Evolutionary conservation across 108 stramenopile genomes (phyloP), one percentile per base, ranked within the genome.

Genomic region (Nitzschia inconspicua): DNA sequence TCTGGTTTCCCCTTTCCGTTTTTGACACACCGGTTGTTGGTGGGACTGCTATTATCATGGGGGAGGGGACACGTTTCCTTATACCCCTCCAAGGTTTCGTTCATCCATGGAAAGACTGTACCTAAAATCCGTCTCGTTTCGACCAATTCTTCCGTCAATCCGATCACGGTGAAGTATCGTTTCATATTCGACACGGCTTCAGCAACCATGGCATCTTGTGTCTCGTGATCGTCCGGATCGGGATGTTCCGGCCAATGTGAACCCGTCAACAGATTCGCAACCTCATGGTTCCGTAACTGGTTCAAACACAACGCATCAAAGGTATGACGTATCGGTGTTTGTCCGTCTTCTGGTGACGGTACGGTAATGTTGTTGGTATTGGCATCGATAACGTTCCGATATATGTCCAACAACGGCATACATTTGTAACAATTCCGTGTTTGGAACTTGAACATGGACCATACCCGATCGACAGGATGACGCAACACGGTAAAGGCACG

Each of bases 401-500:
- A 82, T 26, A 91, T 71, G 16, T 83, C 79, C 32, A 70, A 79
- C 46, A 91, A 54, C 30, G 71, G 65, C 29, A 43, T 43, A 65
- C 89, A 91, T 10, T 76, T 39, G 60, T 81, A 91, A 52, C 89
- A 91, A 0, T 43, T 23, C 40, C 77, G 61, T 13, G 86, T 81
- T 36, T 76, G 73, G 54, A 84, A 91, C 9, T 84, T 71, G 47
- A 73, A 91, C 86, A 87, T 87, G 26, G 76, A 78, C 89, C 89
- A 91, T 1, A 86, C 89, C 10, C 89, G 79, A 47, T 87, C 85
- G 18, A 88, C 76, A 2, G 89, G 89, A 66, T 91, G 70, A 13
- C 89, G 68, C 44, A 91, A 61, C 1, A 88, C 76, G 18, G 89
- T 86, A 30, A 91, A 53, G 37, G 80, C 79, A 47, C 66, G 47